Conservation (phyloP, 257 asterid genomes). For the Leonotis leonurus region DNA sequence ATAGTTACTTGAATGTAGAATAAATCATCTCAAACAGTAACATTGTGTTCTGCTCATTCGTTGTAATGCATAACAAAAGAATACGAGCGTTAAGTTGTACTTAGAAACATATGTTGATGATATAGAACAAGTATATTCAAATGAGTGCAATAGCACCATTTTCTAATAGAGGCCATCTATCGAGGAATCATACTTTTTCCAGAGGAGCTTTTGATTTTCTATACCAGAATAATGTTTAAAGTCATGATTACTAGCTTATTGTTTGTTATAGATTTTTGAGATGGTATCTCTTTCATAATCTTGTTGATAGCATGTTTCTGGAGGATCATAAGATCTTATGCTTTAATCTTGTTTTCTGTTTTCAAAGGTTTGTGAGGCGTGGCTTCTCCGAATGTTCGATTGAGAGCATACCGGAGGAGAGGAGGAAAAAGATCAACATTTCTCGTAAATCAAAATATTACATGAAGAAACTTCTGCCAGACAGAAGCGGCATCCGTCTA, state of each 20-base stretch:
- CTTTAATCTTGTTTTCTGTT: background rate
- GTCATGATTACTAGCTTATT: background rate
- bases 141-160: background rate
- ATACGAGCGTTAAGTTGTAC: background rate
- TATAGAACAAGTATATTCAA: background rate
- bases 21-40: background rate
- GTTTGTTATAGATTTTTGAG: background rate
- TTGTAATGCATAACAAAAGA: background rate
- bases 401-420: conserved; percentile 60
- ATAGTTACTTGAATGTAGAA: background rate
- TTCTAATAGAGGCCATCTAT: too few species aligned
- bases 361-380: conserved; percentile 83
- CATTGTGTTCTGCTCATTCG: background rate
- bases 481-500: conserved; percentile 63
- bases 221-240: too few species aligned
- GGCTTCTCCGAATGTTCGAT: conserved; percentile 80
- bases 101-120: too few species aligned
- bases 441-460: conserved; percentile 85
- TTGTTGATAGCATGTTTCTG: background rate
- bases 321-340: background rate
- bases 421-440: conserved; percentile 66
- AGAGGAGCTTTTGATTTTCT: too few species aligned
- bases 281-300: background rate
- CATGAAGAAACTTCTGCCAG: conserved; percentile 70
- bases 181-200: background rate